These are phyloP conservation scores for Triangularia verruculosa DNA, from an alignment of 2,329 filamentous ascomycete species.

Conservation along the genomic window DNA sequence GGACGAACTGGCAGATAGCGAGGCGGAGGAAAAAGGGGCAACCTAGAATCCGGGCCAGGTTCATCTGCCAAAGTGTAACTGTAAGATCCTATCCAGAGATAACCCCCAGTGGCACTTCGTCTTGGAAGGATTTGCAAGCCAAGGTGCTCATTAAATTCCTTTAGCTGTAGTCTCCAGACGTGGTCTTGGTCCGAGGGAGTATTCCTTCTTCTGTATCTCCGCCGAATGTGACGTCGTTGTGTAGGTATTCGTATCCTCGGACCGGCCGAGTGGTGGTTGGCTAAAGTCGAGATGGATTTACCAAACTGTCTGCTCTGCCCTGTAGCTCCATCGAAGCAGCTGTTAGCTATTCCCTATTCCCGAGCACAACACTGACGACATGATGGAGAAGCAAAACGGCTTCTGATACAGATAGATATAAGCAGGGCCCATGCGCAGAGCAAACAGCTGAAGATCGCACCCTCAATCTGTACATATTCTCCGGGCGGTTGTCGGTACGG, in stretches of 20 bases:
- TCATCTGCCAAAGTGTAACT: background rate
- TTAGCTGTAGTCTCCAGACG: background rate
- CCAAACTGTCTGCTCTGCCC: too few relatives aligned
- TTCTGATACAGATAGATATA: conserved; percentile 16
- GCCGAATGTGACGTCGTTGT: background rate
- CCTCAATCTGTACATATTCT: conserved; percentile 6
- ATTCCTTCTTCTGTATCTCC: background rate
- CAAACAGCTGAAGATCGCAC: conserved; percentile 6
- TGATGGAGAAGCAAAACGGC: background rate
- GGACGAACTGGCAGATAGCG: background rate
- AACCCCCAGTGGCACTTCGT: background rate
- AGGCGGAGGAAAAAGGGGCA: background rate
- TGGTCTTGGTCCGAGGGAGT: background rate
- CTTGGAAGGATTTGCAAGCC: background rate
- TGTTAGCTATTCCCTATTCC: conserved; percentile 1
- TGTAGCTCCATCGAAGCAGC: background rate
- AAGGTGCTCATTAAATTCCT: background rate
- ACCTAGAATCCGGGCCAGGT: background rate
- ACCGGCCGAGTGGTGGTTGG: background rate
- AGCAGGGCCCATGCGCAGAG: conserved; percentile 10
- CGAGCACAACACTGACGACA: background rate
- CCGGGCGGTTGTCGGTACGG: background rate
- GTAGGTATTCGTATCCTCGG: background rate
- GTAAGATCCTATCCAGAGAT: background rate
- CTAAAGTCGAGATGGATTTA: background rate